These are phyloP conservation scores for Beta vulgaris DNA, from an alignment of 148 eudicot genomes.

Conservation along the genomic window DNA sequence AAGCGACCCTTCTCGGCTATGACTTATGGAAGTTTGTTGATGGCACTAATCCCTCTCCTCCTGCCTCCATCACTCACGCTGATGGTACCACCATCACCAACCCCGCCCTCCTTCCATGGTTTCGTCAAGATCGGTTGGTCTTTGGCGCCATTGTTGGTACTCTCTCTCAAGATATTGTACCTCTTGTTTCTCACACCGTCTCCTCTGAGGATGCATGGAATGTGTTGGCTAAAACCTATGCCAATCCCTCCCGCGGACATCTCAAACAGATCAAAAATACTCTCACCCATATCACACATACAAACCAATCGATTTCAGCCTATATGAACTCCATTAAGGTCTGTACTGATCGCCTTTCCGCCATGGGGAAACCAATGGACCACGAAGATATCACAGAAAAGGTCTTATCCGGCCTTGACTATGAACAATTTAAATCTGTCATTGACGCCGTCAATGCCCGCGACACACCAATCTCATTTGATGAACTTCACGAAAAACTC, in stretches of 20 bases:
- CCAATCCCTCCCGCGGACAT: neutral
- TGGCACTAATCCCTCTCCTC: no score
- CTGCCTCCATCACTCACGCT: no score
- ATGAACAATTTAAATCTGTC: no score
- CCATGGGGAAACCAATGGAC: neutral
- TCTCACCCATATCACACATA: no score
- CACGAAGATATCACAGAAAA: neutral
- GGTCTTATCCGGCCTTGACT: neutral
- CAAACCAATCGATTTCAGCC: neutral
- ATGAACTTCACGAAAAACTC: neutral
- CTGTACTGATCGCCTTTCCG: neutral
- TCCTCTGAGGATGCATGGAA: constrained; percentile 10
- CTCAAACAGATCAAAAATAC: neutral
- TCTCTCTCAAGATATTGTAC: neutral
- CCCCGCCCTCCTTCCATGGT: no score
- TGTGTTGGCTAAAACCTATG: neutral
- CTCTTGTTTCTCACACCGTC: neutral
- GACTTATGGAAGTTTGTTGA: no score
- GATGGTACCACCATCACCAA: no score
- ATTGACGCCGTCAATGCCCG: no score
- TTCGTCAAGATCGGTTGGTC: neutral
- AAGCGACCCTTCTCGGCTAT: no score
- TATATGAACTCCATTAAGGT: neutral
- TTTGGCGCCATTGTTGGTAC: constrained; percentile 3
- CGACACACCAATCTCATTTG: no score